Percentiles rank a stretch among this genome's conserved stretches.
Conservation (phyloP, 257 asterid genomes). For the Marsdenia floribunda region DNA sequence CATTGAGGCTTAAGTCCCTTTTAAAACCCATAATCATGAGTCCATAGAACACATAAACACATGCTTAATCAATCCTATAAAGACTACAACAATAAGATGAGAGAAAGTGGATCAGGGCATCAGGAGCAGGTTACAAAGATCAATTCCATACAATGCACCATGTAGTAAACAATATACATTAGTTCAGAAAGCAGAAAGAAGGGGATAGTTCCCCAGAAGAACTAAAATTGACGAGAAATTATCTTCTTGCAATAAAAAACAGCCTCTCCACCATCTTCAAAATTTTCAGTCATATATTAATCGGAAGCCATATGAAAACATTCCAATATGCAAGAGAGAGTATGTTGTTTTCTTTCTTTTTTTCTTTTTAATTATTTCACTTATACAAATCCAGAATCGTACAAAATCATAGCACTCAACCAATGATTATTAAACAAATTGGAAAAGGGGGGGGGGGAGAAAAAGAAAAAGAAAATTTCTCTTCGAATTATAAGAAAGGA, state of each 20-base stretch:
- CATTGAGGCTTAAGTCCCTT: neutral
- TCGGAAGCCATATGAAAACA: neutral
- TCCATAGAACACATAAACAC: neutral
- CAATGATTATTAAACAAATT: no score
- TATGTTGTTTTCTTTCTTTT: no score
- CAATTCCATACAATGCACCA: neutral
- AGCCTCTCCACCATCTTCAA: neutral
- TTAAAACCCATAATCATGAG: neutral
- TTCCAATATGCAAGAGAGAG: neutral
- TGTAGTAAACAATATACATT: neutral
- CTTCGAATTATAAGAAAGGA: no score
- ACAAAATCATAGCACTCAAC: no score
- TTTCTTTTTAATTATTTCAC: no score
- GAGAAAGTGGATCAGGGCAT: neutral
- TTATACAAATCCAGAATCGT: no score
- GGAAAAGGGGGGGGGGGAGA: no score
- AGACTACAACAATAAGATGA: no score
- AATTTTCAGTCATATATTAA: neutral
- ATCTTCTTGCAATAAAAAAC: neutral
- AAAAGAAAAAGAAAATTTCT: no score
- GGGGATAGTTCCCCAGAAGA: neutral
- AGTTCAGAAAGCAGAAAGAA: neutral
- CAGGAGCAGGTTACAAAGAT: neutral
- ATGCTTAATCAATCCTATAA: no score
- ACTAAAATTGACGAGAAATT: neutral